phyloP scores from a whole-genome alignment of 164 flowering plant genomes.

The Annona squamosa region DNA sequence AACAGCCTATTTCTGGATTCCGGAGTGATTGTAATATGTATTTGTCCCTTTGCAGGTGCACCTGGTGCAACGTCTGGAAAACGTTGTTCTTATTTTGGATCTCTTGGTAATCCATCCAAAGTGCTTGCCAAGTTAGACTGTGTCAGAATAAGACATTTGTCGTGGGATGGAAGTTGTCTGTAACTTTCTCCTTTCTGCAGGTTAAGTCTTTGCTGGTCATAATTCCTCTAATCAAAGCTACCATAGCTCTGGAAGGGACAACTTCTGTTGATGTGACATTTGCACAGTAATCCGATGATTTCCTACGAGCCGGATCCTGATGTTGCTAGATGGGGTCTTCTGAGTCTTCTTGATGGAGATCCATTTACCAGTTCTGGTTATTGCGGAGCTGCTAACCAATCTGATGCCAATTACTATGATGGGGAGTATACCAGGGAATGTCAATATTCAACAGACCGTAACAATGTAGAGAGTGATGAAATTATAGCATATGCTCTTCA shows the following conservation, averaged over 20 bases:
- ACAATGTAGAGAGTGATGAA: constrained; percentile 50
- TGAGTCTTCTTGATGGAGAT: constrained; percentile 55
- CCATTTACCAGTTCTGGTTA: constrained; percentile 32
- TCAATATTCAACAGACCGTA: constrained; percentile 22
- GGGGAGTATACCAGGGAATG: constrained; percentile 32
- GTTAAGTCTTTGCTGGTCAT: background rate
- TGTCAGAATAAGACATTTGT: background rate
- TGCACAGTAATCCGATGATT: constrained; percentile 14
- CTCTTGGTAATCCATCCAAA: background rate
- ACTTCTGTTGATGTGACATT: background rate
- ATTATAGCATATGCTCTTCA: constrained; percentile 61
- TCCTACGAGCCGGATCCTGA: constrained; percentile 68
- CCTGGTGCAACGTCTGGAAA: background rate
- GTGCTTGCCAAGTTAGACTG: background rate
- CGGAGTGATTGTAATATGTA: background rate
- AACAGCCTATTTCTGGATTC: background rate
- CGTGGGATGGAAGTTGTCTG: background rate
- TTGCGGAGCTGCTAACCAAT: constrained; percentile 30
- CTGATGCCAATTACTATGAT: constrained; percentile 30
- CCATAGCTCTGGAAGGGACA: background rate
- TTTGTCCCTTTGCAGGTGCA: background rate
- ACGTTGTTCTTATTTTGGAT: background rate
- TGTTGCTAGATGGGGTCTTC: constrained; percentile 72
- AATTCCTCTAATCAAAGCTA: background rate
- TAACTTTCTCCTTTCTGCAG: background rate